Conservation (phyloP, 164 flowering plant genomes). For the Saururus chinensis region DNA sequence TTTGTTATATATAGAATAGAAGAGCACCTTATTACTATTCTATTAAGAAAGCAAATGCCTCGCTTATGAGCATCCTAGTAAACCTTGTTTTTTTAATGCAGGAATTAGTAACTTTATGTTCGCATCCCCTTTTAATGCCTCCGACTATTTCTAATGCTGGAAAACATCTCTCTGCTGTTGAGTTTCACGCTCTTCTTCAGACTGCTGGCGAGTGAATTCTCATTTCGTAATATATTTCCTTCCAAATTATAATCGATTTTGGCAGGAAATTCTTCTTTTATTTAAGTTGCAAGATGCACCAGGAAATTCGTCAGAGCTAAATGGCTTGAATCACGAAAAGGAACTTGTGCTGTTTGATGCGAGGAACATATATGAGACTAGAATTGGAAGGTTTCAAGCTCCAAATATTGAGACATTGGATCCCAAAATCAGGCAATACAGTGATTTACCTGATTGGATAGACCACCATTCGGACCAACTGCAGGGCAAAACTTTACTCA, state of each 20-base stretch:
- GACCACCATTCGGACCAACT: constrained; percentile 56
- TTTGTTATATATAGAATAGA: too few relatives aligned
- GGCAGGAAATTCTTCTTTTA: neutral
- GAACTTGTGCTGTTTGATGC: constrained; percentile 70
- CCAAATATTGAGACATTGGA: constrained; percentile 73
- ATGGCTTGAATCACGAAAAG: constrained; percentile 12
- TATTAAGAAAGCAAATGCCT: too few relatives aligned
- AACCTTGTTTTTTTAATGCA: constrained; percentile 17
- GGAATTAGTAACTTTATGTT: constrained; percentile 83
- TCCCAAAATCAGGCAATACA: constrained; percentile 86
- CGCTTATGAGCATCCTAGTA: neutral
- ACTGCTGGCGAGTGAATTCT: constrained; percentile 33
- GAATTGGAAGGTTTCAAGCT: constrained; percentile 77
- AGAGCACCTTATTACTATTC: too few relatives aligned
- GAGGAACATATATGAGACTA: constrained; percentile 86
- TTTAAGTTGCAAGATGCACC: neutral
- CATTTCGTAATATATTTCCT: too few relatives aligned
- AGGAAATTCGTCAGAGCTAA: constrained; percentile 12
- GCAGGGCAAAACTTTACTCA: constrained; percentile 62
- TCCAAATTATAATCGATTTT: too few relatives aligned
- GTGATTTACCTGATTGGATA: constrained; percentile 86
- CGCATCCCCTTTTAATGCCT: constrained; percentile 50
- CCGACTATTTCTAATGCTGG: constrained; percentile 78
- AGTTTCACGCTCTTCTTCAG: constrained; percentile 77
- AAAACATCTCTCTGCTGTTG: constrained; percentile 70